Evolutionary conservation across 345 rosid species (phyloP).

Genomic region (Cardamine resedifolia): DNA sequence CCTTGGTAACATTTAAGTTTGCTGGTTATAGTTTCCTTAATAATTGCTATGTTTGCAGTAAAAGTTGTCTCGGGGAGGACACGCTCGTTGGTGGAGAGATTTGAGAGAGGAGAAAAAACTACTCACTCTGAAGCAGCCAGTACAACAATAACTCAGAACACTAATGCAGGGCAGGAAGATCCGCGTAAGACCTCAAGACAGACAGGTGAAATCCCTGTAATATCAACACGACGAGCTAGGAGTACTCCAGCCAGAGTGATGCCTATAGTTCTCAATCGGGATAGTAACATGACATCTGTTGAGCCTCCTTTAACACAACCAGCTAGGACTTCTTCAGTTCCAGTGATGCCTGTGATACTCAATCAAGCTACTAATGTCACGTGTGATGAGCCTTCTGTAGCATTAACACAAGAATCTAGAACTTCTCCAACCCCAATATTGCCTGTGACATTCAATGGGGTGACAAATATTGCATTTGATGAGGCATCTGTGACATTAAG

Average conservation of each 20-base stretch:
- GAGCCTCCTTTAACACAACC: conserved; percentile 30
- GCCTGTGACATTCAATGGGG: conserved; percentile 19
- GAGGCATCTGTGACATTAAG: conserved; percentile 20
- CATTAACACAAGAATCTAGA: conserved; percentile 18
- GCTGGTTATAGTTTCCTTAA: conserved; percentile 7
- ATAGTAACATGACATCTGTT: conserved; percentile 23
- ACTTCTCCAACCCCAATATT: conserved; percentile 24
- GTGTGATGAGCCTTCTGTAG: conserved; percentile 26
- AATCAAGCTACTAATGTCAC: conserved; percentile 12
- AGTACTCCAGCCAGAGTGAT: conserved; percentile 40
- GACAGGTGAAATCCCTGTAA: conserved; percentile 23
- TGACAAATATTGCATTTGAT: neutral
- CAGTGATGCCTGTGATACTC: conserved; percentile 19
- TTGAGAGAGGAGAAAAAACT: conserved; percentile 67
- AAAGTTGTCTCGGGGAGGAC: conserved; percentile 90
- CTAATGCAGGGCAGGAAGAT: conserved; percentile 24
- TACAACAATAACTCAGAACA: conserved; percentile 23
- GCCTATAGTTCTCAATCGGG: conserved; percentile 34
- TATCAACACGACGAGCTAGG: conserved; percentile 39
- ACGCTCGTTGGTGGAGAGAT: conserved; percentile 86
- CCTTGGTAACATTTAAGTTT: neutral
- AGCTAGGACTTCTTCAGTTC: conserved; percentile 34
- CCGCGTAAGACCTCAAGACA: conserved; percentile 21
- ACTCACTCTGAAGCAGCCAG: conserved; percentile 39
- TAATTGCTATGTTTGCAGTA: conserved; percentile 56